Base-by-base conservation (phyloP, 345 rosid genomes). In the Jatropha curcas region DNA sequence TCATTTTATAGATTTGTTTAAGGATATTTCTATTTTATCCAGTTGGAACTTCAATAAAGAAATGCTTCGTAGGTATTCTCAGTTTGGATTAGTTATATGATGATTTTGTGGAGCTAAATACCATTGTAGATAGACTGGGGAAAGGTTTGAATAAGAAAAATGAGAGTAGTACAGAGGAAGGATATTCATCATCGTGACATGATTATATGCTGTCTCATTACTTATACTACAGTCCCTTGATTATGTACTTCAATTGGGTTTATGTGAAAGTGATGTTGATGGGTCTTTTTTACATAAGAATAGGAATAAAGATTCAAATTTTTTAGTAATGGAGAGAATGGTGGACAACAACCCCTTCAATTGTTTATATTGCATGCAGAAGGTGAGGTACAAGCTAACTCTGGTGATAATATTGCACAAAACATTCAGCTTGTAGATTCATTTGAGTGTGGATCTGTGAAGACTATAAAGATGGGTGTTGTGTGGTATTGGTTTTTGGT, bases 231-330 rank as follows among this genome's bases (percentile, higher is more conserved):
- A 90, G 91, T 70, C 92, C 97, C 31, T 52, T 90, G 86, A 86
- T 94, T 67, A 82, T 92, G 97, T 97, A 94, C 88, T 94, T 94
- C 70, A 87, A 88, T 66, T 95, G 96, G 60, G 98, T 64, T 83
- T 94, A 52, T 83, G 86, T 55, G 98, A 92, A 81, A 94, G 82
- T 73, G 93, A 89, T 69, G 92, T 87, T 5, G 94, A 94, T 87
- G 98, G 98, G 33, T 90, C 96, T 61, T 92, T 86, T 86, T 76
- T 94, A 82, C 96, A 84, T 80, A 96, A 89, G 70, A 88, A 94
- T 65, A 89, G 96, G 98, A 90, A 94, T 86, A 94, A 85, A 73
- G 97, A 89, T 82, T 75, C 89, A 56, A 83, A 73, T 94, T 94
- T 62, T 90, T 92, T 76, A 80, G 92, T 68, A 84, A 89, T 35